phyloP scores from a whole-genome alignment of 2,329 filamentous ascomycete genomes.

The Colletotrichum navitas region DNA sequence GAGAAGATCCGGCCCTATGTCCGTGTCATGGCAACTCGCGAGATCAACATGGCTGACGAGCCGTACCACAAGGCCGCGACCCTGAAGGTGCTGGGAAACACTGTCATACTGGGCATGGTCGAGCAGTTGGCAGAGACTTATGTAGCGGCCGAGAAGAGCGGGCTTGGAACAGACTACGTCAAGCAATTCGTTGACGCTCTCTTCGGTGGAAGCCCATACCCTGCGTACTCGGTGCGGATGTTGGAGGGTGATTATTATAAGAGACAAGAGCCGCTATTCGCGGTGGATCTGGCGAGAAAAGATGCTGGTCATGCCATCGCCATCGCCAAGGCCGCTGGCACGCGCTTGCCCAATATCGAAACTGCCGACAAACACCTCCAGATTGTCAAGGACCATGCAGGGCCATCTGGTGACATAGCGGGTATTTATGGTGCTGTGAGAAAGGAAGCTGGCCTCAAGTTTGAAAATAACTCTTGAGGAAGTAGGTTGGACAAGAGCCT shows the following conservation, averaged over 20 bases:
- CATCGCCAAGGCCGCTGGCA: constrained; percentile 73
- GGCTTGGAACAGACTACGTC: constrained; percentile 77
- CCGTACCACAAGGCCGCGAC: constrained; percentile 76
- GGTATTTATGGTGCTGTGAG: constrained; percentile 86
- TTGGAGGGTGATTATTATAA: constrained; percentile 80
- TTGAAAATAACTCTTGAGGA: constrained; percentile 68
- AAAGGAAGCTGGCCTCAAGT: constrained; percentile 79
- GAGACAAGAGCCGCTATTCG: constrained; percentile 83
- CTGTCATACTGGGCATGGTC: constrained; percentile 86
- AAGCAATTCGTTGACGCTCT: constrained; percentile 79
- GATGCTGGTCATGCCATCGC: constrained; percentile 81
- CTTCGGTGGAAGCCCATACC: constrained; percentile 78
- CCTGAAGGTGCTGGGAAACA: constrained; percentile 88
- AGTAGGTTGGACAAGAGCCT: not conserved
- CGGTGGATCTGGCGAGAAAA: constrained; percentile 85
- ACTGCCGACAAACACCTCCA: constrained; percentile 77
- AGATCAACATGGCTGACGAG: constrained; percentile 78
- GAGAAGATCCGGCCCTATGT: constrained; percentile 77
- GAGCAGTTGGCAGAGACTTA: constrained; percentile 84
- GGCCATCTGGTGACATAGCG: constrained; percentile 81
- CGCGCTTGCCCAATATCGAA: constrained; percentile 73
- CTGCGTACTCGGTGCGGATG: constrained; percentile 82
- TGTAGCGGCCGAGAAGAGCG: constrained; percentile 83
- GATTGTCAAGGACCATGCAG: constrained; percentile 75
- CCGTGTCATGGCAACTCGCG: constrained; percentile 77